A percentile compares a stretch with the other conserved stretches of the same genome.
Evolutionary conservation across 768 basidiomycete species (phyloP).

Genomic region (Crassisporium funariophilum): DNA sequence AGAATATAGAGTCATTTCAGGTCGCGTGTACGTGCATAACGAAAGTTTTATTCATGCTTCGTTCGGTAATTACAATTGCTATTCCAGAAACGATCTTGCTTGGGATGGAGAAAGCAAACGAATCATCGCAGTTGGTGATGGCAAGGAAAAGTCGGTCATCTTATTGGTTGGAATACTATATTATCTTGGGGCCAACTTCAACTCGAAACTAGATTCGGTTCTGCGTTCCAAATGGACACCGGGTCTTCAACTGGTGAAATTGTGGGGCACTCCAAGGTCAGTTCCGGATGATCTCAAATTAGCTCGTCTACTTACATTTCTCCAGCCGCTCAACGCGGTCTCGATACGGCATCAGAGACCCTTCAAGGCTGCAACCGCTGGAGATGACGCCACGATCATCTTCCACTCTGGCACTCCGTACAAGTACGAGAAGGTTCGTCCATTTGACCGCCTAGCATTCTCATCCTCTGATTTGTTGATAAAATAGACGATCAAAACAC

Average conservation of each 20-base stretch:
- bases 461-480: too few species aligned
- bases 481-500: conserved; percentile 85
- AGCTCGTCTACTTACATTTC: background rate
- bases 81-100: conserved; percentile 82
- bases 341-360: conserved; percentile 87
- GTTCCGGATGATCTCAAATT: background rate
- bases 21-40: conserved; percentile 74
- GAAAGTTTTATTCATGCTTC: background rate
- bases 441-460: too few species aligned
- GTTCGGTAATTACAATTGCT: too few species aligned
- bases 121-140: conserved; percentile 94
- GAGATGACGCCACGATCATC: conserved; percentile 79
- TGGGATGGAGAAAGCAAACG: conserved; percentile 98
- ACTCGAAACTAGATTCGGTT: conserved; percentile 62
- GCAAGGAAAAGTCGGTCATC: conserved; percentile 72
- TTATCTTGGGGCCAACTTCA: background rate
- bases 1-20: conserved; percentile 76
- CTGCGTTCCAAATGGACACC: conserved; percentile 81
- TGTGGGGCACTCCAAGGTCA: conserved; percentile 84
- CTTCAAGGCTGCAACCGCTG: conserved; percentile 86
- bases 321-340: conserved; percentile 82
- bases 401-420: conserved; percentile 88
- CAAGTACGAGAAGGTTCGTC: conserved; percentile 79
- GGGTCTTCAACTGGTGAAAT: conserved; percentile 90
- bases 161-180: background rate